These are phyloP conservation scores for Harringtonia aguacate DNA, from an alignment of 2,329 filamentous ascomycete genomes.

Conservation along the genomic window DNA sequence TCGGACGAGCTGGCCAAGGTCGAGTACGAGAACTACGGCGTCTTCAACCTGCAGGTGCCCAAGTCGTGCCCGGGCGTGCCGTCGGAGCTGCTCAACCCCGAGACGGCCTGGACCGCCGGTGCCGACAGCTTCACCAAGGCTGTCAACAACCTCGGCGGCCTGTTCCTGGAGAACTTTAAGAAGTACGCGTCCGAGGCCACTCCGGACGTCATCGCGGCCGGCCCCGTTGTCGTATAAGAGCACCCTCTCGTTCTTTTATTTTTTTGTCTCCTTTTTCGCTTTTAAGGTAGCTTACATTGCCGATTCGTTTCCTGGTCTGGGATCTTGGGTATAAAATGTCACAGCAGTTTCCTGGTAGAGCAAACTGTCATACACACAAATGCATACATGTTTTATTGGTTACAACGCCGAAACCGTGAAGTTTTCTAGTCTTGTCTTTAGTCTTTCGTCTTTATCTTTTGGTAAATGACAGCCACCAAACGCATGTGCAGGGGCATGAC, in stretches of 20 bases:
- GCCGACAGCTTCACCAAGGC: conserved; percentile 73
- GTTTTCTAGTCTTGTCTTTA: too few species aligned
- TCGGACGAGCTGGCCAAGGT: conserved; percentile 86
- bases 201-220: conserved; percentile 62
- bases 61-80: conserved; percentile 84
- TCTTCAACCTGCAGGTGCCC: conserved; percentile 96
- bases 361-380: too few species aligned
- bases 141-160: conserved; percentile 76
- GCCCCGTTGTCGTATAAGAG: conserved; percentile 29
- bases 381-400: too few species aligned
- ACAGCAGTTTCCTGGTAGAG: background rate
- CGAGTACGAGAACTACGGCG: conserved; percentile 89
- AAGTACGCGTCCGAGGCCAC: conserved; percentile 85
- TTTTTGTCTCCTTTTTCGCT: background rate
- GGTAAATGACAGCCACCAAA: too few species aligned
- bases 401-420: too few species aligned
- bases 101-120: conserved; percentile 81
- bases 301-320: background rate
- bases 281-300: background rate
- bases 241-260: background rate
- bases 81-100: conserved; percentile 85
- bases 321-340: background rate
- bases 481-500: too few species aligned
- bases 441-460: too few species aligned
- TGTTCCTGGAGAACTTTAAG: conserved; percentile 97